Percentiles rank a stretch among this genome's conserved stretches.
These are phyloP conservation scores for Sesbania bispinosa DNA, from an alignment of 306 rosid species.

Conservation along the genomic window DNA sequence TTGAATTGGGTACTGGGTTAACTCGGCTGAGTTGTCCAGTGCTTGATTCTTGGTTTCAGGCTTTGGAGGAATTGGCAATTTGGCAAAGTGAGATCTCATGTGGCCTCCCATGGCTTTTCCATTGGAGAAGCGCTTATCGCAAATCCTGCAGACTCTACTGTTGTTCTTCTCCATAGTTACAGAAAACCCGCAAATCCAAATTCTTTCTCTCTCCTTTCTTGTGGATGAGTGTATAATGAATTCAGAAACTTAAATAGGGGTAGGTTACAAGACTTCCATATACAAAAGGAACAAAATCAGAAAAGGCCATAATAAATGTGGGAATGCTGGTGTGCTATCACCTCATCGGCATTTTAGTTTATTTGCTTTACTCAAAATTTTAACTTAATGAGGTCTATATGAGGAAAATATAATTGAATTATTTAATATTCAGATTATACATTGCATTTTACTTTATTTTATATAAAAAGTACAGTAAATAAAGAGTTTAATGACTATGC, in stretches of 20 bases:
- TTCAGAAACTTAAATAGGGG: slow-evolving; percentile 12
- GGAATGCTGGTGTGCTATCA: slow-evolving; percentile 15
- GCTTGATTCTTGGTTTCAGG: neutral
- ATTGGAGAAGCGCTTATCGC: slow-evolving; percentile 40
- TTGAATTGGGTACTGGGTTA: neutral
- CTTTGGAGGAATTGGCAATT: slow-evolving; percentile 40
- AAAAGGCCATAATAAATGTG: slow-evolving; percentile 23
- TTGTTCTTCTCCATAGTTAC: slow-evolving; percentile 43
- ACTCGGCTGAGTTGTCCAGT: neutral
- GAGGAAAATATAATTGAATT: neutral
- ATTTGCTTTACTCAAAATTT: neutral
- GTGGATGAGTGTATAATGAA: neutral
- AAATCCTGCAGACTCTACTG: slow-evolving; percentile 39
- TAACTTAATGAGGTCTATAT: slow-evolving; percentile 12
- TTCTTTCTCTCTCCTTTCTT: neutral
- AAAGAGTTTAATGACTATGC: too few species aligned
- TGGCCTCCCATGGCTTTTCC: slow-evolving; percentile 80
- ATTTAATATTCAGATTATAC: slow-evolving; percentile 15
- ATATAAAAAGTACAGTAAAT: neutral
- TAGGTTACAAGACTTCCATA: slow-evolving; percentile 37
- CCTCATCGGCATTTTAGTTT: neutral
- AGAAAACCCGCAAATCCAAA: neutral
- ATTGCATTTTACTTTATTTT: slow-evolving; percentile 1
- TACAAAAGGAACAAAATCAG: slow-evolving; percentile 34
- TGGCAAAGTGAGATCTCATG: slow-evolving; percentile 63